A percentile compares a stretch with the other conserved stretches of the same genome.
These are phyloP conservation scores for Fusarium continuum DNA, from an alignment of 2,329 filamentous ascomycete genomes.

Conservation along the genomic window DNA sequence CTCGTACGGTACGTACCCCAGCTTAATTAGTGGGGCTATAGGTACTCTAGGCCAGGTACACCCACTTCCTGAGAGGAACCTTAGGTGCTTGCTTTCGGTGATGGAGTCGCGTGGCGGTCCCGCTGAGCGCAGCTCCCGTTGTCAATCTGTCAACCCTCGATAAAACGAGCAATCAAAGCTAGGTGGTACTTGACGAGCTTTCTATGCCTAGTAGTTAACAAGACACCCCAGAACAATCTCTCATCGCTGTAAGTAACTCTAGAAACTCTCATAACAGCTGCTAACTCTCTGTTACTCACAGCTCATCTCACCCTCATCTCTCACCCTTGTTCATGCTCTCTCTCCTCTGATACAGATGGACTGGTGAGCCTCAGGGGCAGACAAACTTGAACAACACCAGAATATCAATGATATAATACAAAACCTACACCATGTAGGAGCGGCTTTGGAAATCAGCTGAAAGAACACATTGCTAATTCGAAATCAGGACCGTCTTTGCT, in stretches of 20 bases:
- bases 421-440: constrained; percentile 30
- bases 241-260: constrained; percentile 2
- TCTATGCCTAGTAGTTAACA: neutral
- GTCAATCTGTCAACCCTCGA: constrained; percentile 29
- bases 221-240: neutral
- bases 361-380: constrained; percentile 36
- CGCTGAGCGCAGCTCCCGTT: constrained; percentile 16
- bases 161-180: neutral
- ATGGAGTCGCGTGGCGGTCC: constrained; percentile 37
- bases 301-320: constrained; percentile 22
- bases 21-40: constrained; percentile 38
- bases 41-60: constrained; percentile 9
- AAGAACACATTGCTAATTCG: neutral
- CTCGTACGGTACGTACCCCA: constrained; percentile 36
- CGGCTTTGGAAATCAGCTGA: neutral
- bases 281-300: constrained; percentile 8
- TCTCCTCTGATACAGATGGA: constrained; percentile 32
- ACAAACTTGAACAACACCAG: constrained; percentile 14
- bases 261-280: neutral
- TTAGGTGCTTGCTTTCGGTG: constrained; percentile 11
- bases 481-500: constrained; percentile 85
- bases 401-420: constrained; percentile 10
- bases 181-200: neutral
- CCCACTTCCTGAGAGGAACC: constrained; percentile 8
- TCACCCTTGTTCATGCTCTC: constrained; percentile 34